Base-by-base conservation (phyloP, 2,329 filamentous ascomycete species). In the Penicillium sp. region DNA sequence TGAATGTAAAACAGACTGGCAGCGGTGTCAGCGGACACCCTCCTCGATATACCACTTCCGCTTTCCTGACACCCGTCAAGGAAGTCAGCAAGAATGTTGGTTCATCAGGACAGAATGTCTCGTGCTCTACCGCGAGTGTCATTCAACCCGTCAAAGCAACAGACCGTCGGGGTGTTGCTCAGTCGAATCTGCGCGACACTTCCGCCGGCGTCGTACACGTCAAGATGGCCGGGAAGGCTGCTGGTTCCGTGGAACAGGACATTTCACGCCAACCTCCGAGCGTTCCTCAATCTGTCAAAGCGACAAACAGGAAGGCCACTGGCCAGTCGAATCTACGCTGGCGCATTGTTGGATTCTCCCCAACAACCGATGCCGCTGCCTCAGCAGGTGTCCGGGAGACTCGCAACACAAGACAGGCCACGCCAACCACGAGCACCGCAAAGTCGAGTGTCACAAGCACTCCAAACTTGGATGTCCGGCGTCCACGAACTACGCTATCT, bases 291-390 rank as follows among this genome's bases (percentile, higher is more conserved):
- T 19, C 14, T 6, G 37, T 41, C 50, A 33, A 41, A 14, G 37
- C 11, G 14, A 31, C 37, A 4, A 33, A 13, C 39, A 37, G 24
- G 22, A 22, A 24, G 37, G 16, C 50, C 22, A 39, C 18, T 36
- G 44, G 33, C 36, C 56, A 54, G 16, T 16, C 63, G 14, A 50
- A 33, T 13, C 37, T 57, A 40, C 57, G 60, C 55, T 60, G 56
- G 59, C 53, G 55, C 31, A 13, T 41, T 13, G 41, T 57, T 18
- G 50, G 54, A 4, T 37, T 37, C 27, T 35, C 43, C 14, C 36
- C 31, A 13, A 41, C 53, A 18, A 40, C 33, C 39, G 33, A 39
- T 16, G 4, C 33, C 40, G 43, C 31, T 18, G 27, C 35, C 27
- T 37, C 54, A 18, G 36, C 36, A 7, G 39, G 33, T 37, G 31